Evolutionary conservation across 1,139 yeast genomes (phyloP).

Genomic region (Geotrichum citri-aurantii): DNA sequence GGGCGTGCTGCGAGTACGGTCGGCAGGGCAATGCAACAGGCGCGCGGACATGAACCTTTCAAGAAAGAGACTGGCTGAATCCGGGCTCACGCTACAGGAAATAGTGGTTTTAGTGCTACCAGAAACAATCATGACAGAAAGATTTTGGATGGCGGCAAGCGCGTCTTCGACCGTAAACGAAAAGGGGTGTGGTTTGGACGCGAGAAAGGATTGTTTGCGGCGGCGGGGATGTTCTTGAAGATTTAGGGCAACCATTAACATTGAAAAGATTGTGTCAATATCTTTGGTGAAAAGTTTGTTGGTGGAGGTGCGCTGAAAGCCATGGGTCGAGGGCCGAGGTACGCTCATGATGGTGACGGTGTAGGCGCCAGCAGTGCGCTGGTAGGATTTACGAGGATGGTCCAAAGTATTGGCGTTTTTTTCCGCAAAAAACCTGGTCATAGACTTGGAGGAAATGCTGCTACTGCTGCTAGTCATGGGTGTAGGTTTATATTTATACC

Average conservation of each 20-base stretch:
- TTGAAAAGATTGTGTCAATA: constrained; percentile 29
- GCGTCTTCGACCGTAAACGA: constrained; percentile 54
- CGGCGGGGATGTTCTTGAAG: constrained; percentile 34
- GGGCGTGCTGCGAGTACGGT: constrained; percentile 39
- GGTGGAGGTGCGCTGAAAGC: constrained; percentile 9
- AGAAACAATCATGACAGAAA: constrained; percentile 45
- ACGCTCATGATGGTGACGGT: background rate
- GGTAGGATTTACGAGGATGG: background rate
- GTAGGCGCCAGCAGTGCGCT: background rate
- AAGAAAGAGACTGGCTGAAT: constrained; percentile 48
- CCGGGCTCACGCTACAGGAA: constrained; percentile 52
- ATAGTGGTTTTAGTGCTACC: constrained; percentile 47
- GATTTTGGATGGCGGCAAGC: constrained; percentile 44
- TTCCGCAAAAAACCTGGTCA: background rate
- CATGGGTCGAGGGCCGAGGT: background rate
- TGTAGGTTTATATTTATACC: background rate
- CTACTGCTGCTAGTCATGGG: background rate
- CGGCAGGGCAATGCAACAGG: constrained; percentile 70
- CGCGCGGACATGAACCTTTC: constrained; percentile 58
- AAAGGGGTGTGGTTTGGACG: constrained; percentile 39
- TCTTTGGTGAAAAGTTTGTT: constrained; percentile 15
- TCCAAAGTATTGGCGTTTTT: background rate
- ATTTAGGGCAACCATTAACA: constrained; percentile 48
- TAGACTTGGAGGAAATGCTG: background rate
- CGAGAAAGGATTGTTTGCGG: constrained; percentile 7